Percentiles rank a stretch among this genome's conserved stretches.
Conservation (phyloP, 225 moss, liverwort and hornwort genomes). For the Antitrichia curtipendula region DNA sequence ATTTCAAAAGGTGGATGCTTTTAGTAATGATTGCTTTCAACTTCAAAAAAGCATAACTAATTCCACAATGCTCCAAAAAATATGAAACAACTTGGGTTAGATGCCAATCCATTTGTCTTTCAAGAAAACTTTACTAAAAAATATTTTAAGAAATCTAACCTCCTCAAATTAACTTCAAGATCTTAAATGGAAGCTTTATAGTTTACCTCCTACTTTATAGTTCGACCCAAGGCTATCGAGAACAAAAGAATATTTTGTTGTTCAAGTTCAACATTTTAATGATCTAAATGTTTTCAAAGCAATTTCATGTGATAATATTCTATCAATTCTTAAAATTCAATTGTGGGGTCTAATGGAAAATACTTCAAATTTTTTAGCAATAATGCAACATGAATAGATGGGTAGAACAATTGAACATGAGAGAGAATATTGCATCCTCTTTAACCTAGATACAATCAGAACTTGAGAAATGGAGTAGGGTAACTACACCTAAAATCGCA, state of each 20-base stretch:
- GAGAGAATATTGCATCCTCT: neutral
- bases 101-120: neutral
- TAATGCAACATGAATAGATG: neutral
- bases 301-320: neutral
- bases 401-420: neutral
- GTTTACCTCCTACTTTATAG: neutral
- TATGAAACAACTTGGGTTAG: no score
- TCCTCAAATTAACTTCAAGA: neutral
- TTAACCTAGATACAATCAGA: neutral
- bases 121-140: neutral
- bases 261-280: neutral
- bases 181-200: neutral
- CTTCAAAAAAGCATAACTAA: neutral
- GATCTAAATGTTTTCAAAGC: neutral
- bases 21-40: fast-evolving
- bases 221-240: neutral
- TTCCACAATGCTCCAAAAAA: neutral
- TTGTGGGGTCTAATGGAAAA: neutral
- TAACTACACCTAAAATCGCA: no score
- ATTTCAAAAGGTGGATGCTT: fast-evolving
- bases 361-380: neutral
- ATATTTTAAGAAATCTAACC: neutral
- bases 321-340: neutral
- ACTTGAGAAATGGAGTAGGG: neutral
- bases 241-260: no score